A percentile compares a stretch with the other conserved stretches of the same genome.
These are phyloP conservation scores for Naganishia antarctica DNA, from an alignment of 768 basidiomycete species.

Conservation along the genomic window DNA sequence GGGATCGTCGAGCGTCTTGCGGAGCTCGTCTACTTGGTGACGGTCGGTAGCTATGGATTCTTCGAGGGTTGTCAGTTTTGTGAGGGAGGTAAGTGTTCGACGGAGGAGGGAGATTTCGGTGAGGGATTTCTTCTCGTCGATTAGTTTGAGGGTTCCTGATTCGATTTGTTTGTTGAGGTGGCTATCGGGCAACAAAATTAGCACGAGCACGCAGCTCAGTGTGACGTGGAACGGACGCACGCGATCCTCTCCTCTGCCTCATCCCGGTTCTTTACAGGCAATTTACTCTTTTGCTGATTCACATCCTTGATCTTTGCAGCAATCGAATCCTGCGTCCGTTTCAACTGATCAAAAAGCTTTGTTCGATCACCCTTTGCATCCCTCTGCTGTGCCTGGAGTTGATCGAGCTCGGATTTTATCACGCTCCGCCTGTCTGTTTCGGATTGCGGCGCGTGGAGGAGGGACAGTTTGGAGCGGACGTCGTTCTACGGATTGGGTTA, in stretches of 20 bases:
- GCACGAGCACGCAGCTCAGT: too few species aligned
- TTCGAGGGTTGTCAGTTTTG: conserved; percentile 73
- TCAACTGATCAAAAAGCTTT: conserved; percentile 74
- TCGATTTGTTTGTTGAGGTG: conserved; percentile 85
- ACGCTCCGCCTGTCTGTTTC: conserved; percentile 63
- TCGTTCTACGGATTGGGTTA: conserved; percentile 36
- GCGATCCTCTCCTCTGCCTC: conserved; percentile 83
- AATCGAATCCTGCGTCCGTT: conserved; percentile 67
- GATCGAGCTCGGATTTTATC: conserved; percentile 75
- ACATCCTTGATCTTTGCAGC: conserved; percentile 87
- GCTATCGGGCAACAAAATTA: too few species aligned
- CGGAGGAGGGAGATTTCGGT: conserved; percentile 73
- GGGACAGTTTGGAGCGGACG: conserved; percentile 39
- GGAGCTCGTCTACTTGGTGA: conserved; percentile 66
- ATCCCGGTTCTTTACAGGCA: conserved; percentile 68
- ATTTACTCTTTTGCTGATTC: conserved; percentile 72
- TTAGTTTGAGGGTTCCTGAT: conserved; percentile 82
- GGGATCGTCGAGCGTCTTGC: conserved; percentile 82
- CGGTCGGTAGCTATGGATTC: conserved; percentile 76
- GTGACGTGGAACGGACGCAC: conserved; percentile 51
- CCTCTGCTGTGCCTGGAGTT: conserved; percentile 72
- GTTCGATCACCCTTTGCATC: conserved; percentile 57
- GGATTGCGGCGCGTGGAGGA: conserved; percentile 44
- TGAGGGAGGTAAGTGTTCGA: conserved; percentile 68
- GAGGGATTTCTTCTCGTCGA: conserved; percentile 92